These are phyloP conservation scores for Brassica nigra DNA, from an alignment of 345 rosid genomes.

Conservation along the genomic window DNA sequence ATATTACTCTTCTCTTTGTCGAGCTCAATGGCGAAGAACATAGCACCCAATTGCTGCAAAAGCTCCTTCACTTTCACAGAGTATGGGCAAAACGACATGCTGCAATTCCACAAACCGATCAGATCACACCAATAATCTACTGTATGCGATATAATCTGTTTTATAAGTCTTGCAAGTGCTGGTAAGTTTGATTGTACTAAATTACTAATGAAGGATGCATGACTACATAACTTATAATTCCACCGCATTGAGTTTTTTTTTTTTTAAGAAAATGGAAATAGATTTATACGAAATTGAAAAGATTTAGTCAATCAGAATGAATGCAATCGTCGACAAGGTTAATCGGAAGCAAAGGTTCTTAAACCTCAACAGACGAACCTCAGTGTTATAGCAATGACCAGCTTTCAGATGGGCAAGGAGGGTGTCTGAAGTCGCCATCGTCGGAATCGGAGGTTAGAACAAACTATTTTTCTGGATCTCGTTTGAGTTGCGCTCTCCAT, in stretches of 20 bases:
- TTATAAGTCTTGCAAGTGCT: not conserved
- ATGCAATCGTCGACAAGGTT: no score
- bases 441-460: no score
- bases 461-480: not conserved
- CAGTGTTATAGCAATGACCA: no score
- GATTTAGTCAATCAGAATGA: no score
- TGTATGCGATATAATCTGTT: not conserved
- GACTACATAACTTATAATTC: not conserved
- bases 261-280: no score
- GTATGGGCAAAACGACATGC: slow-evolving; percentile 69
- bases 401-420: no score
- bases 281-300: no score
- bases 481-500: not conserved
- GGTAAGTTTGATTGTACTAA: not conserved
- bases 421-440: no score
- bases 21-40: slow-evolving; percentile 55
- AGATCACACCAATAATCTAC: not conserved
- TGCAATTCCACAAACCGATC: slow-evolving; percentile 34
- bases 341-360: no score
- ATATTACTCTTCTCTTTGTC: slow-evolving; percentile 57
- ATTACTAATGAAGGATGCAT: not conserved
- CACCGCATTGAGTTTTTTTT: no score
- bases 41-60: slow-evolving; percentile 53
- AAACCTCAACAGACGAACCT: no score
- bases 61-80: slow-evolving; percentile 66